Evolutionary conservation across 495 filamentous ascomycete genomes (phyloP).

Genomic region (Penicillium cinerascens): DNA sequence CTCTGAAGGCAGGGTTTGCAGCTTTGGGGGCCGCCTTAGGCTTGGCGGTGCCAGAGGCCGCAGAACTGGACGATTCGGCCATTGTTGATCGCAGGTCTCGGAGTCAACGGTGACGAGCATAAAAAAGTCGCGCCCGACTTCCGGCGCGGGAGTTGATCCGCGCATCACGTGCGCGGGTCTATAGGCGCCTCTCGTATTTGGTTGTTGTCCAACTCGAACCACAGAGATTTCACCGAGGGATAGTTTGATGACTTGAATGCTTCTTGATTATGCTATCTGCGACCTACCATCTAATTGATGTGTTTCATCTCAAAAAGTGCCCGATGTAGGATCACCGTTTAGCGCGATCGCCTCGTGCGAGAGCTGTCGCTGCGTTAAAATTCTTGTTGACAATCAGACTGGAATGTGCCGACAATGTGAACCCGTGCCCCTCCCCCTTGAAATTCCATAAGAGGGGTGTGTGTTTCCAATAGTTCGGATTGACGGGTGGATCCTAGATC

Average conservation of each 20-base stretch:
- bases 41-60: constrained; percentile 28
- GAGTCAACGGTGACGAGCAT: neutral
- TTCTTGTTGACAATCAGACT: constrained; percentile 5
- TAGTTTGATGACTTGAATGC: neutral
- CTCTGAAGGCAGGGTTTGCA: constrained; percentile 65
- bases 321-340: neutral
- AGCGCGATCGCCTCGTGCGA: neutral
- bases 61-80: constrained; percentile 37
- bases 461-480: constrained; percentile 1
- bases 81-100: constrained; percentile 14
- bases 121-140: constrained; percentile 18
- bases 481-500: constrained; percentile 4
- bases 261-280: neutral
- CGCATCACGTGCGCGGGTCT: constrained; percentile 13
- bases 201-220: neutral
- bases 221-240: neutral
- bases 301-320: neutral
- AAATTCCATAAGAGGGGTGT: neutral
- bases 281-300: neutral
- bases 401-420: constrained; percentile 2
- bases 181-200: neutral
- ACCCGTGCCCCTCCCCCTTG: constrained; percentile 5
- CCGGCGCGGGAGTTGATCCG: constrained; percentile 16
- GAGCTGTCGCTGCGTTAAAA: neutral
- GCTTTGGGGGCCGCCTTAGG: constrained; percentile 43